phyloP scores from a whole-genome alignment of 73 alveolate species.

The Paramecium bursaria region DNA sequence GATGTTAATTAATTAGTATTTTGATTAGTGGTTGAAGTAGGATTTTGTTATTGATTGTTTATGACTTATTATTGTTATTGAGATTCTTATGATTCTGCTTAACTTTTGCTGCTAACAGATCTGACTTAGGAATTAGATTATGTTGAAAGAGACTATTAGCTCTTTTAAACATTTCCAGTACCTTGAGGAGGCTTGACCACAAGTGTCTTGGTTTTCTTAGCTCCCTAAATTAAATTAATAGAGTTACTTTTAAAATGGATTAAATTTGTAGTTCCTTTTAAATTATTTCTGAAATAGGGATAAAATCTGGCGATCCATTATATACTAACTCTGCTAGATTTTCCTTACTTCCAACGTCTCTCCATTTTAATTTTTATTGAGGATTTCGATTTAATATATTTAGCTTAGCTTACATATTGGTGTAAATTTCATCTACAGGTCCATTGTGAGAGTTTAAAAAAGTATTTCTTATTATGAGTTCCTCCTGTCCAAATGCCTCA shows the following conservation, averaged over 20 bases:
- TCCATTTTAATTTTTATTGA: slow-evolving; percentile 34
- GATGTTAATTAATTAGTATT: background rate
- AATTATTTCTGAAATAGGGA: slow-evolving; percentile 35
- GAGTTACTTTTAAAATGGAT: slow-evolving; percentile 25
- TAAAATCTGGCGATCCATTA: slow-evolving; percentile 44
- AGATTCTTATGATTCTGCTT: background rate
- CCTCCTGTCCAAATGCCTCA: slow-evolving; percentile 76
- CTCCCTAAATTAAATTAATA: slow-evolving; percentile 15
- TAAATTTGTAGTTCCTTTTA: background rate
- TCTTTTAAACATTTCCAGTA: too few relatives aligned
- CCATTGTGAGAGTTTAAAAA: slow-evolving; percentile 90
- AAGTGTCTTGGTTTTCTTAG: too few relatives aligned
- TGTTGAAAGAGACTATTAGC: background rate
- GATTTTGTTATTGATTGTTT: too few relatives aligned
- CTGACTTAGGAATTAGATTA: slow-evolving; percentile 19
- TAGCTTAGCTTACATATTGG: slow-evolving; percentile 59
- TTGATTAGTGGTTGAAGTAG: too few relatives aligned
- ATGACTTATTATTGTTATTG: too few relatives aligned
- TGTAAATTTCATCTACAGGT: slow-evolving; percentile 76
- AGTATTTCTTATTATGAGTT: slow-evolving; percentile 88
- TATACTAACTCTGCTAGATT: slow-evolving; percentile 42
- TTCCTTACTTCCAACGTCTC: slow-evolving; percentile 11
- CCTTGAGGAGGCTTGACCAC: too few relatives aligned
- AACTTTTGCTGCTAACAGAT: slow-evolving; percentile 47
- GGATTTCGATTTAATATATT: background rate